Evolutionary conservation across 495 filamentous ascomycete genomes (phyloP).

Genomic region (Penicillium malachiteum): DNA sequence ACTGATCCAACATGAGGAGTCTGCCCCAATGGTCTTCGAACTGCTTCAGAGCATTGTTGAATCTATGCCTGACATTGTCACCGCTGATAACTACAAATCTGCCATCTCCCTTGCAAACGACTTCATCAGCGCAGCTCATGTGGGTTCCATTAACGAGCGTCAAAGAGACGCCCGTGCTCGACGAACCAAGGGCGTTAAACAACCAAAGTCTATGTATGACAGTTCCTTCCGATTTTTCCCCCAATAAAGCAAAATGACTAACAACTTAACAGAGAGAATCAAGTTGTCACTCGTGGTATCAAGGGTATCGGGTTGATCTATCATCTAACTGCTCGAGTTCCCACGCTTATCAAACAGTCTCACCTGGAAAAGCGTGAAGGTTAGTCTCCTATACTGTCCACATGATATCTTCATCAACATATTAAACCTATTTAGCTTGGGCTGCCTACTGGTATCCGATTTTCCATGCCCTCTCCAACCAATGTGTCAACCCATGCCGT

Average conservation of each 20-base stretch:
- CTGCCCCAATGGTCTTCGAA: conserved; percentile 75
- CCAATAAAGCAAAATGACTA: conserved; percentile 2
- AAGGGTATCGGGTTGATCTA: conserved; percentile 79
- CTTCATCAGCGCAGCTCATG: conserved; percentile 80
- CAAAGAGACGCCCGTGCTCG: conserved; percentile 61
- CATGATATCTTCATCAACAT: neutral
- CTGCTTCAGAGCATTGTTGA: conserved; percentile 73
- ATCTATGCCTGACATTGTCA: conserved; percentile 69
- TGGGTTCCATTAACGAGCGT: conserved; percentile 79
- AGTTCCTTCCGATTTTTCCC: neutral
- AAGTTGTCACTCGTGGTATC: conserved; percentile 72
- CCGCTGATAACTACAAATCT: conserved; percentile 92
- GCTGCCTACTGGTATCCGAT: conserved; percentile 97
- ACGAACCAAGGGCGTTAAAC: conserved; percentile 52
- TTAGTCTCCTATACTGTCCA: conserved; percentile 27
- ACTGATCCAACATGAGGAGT: conserved; percentile 64
- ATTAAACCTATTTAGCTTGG: conserved; percentile 63
- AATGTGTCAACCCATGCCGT: conserved; percentile 93
- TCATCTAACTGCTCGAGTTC: conserved; percentile 74
- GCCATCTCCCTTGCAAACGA: conserved; percentile 81
- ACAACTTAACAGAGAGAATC: conserved; percentile 57
- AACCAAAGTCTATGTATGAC: conserved; percentile 58
- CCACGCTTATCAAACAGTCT: conserved; percentile 83
- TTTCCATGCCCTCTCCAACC: conserved; percentile 79
- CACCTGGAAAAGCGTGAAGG: conserved; percentile 87